Percentiles rank a stretch among this genome's conserved stretches.
phyloP scores from a whole-genome alignment of 441 rosid genomes.

The Mallotus japonicus region DNA sequence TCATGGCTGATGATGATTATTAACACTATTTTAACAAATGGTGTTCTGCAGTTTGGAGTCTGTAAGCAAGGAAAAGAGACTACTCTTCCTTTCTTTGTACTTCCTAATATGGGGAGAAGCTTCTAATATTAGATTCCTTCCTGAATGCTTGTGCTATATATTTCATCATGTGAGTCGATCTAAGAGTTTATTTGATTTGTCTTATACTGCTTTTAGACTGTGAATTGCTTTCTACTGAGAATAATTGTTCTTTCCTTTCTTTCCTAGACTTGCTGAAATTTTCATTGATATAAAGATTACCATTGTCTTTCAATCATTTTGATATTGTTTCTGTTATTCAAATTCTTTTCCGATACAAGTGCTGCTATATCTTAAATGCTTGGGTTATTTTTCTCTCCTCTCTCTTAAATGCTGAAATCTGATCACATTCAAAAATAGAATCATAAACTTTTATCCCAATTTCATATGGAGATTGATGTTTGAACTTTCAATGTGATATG shows the following conservation, averaged over 20 bases:
- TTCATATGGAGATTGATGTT: not conserved
- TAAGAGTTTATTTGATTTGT: not conserved
- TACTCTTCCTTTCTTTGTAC: slow-evolving; percentile 77
- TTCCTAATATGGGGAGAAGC: slow-evolving; percentile 99
- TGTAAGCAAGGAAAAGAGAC: slow-evolving; percentile 77
- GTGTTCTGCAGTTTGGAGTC: slow-evolving; percentile 66
- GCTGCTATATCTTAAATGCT: not conserved
- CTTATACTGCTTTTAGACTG: not conserved
- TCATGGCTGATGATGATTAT: not conserved
- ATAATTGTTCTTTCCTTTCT: not conserved
- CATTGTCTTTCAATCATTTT: not conserved
- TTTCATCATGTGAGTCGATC: slow-evolving; percentile 80
- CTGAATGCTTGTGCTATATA: slow-evolving; percentile 98
- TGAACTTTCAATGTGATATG: slow-evolving; percentile 20
- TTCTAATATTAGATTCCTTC: slow-evolving; percentile 89
- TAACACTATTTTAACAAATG: slow-evolving; percentile 8
- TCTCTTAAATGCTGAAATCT: slow-evolving; percentile 3
- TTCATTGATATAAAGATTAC: not conserved
- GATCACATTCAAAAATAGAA: not conserved
- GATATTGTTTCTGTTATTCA: not conserved
- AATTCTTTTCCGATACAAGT: not conserved
- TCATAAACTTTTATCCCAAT: not conserved
- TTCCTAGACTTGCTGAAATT: not conserved
- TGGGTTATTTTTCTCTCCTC: not conserved
- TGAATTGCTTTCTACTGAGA: not conserved